Evolutionary conservation across 257 asterid species (phyloP).

Genomic region (Nicotiana knightiana): DNA sequence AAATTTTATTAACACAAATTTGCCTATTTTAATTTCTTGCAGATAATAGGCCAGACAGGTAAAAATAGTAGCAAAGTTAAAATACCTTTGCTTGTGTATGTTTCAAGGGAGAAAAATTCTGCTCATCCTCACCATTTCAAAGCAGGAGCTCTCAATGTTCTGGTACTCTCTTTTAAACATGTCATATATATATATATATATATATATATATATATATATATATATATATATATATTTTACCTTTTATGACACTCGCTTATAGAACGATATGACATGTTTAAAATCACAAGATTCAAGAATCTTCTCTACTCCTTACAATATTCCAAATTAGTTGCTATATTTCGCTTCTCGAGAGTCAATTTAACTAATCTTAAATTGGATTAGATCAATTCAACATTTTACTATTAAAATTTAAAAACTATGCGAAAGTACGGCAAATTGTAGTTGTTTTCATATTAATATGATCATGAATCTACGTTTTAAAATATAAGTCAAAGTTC

Average conservation of each 20-base stretch:
- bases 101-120: slow-evolving; percentile 60
- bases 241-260: background rate
- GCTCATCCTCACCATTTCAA: slow-evolving; percentile 64
- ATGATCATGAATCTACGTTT: too few species aligned
- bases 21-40: background rate
- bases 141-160: slow-evolving; percentile 68
- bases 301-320: background rate
- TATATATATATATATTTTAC: background rate
- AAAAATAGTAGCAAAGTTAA: slow-evolving; percentile 14
- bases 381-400: too few species aligned
- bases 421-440: too few species aligned
- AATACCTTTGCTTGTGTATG: slow-evolving; percentile 54
- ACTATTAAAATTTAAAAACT: too few species aligned
- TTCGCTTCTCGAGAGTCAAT: too few species aligned
- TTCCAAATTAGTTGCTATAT: too few species aligned
- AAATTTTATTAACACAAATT: background rate
- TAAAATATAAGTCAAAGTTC: too few species aligned
- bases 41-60: slow-evolving; percentile 38
- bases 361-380: too few species aligned
- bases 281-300: background rate
- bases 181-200: too few species aligned
- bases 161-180: slow-evolving; percentile 27
- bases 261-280: background rate
- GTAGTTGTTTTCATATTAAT: too few species aligned
- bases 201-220: too few species aligned